Evolutionary conservation across 2,329 filamentous ascomycete species (phyloP), one percentile per base, ranked within the genome.

Genomic region (Beauveria varroae): DNA sequence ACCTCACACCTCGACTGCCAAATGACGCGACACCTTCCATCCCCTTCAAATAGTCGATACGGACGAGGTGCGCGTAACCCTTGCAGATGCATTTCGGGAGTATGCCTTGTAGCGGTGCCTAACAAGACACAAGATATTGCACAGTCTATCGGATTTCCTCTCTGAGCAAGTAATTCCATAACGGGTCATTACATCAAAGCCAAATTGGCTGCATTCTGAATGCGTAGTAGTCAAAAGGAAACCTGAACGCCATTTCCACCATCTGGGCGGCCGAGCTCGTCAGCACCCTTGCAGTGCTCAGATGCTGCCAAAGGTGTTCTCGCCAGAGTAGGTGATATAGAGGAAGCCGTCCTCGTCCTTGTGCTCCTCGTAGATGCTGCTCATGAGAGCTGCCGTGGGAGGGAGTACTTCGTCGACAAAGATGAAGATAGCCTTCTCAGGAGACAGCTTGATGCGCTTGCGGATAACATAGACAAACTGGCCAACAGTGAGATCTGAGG

Each of bases 391-490:
- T 63, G 95, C 95, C 9, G 95, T 98, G 3, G 95, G 95, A 57
- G 95, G 95, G 61, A 99, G 85, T 57, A 97, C 93, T 80, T 98
- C 95, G 75, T 98, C 93, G 73, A 99, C 95, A 79, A 98, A 99
- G 84, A 99, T 98, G 85, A 99, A 99, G 81, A 99, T 99, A 75
- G 95, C 95, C 86, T 99, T 99, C 83, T 99, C 95, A 37, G 95
- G 95, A 60, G 92, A 96, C 68, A 99, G 86, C 91, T 99, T 99
- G 81, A 99, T 99, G 73, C 95, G 90, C 86, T 99, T 99, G 76
- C 95, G 92, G 79, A 99, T 99, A 67, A 99, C 95, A 79, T 99
- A 99, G 80, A 99, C 95, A 75, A 99, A 97, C 87, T 99, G 95
- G 71, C 95, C 95, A 66, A 99, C 95, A 65, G 95, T 99, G 73